Base-by-base conservation (phyloP, 768 basidiomycete species). In the Crepidotus variabilis region DNA sequence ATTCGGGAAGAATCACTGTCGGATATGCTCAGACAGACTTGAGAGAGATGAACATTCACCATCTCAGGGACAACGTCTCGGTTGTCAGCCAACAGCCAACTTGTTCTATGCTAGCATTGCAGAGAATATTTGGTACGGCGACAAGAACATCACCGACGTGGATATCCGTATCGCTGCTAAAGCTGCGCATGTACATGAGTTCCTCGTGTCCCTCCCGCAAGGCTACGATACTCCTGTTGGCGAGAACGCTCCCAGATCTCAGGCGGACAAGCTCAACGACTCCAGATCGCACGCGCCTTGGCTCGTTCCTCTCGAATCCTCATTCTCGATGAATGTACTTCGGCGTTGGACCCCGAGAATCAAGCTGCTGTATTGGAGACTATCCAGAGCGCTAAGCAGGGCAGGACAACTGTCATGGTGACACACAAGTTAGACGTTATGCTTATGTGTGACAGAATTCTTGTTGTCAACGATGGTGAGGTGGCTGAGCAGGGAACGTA, bases 321-420 rank as follows among this genome's bases (percentile, higher is more conserved):
- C 46, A 85, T 98, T 35, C 75, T 98, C 54, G 96, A 98, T 67
- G 96, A 98, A 67, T 97, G 94, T 67, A 98, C 96, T n/a, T 87
- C 85, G 45, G 92, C 95, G 5, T 73, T 98, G 57, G 95, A 98
- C 67, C 76, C 82, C 1, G 83, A 84, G 63, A 98, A 96, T 71
- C 89, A 94, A 72, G 78, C 81, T 1, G 86, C 82, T 14, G 88
- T 98, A 14, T 71, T 98, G 64, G 86, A 92, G 54, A 87, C 92
- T 7, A 85, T 95, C 50, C 74, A 75, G n/a, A 48, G n/a, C 11
- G 84, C 85, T 55, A 84, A 83, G 72, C 69, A 77, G 16, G 83
- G 84, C 21, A 76, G 86, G 54, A 96, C 94, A 59, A 93, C 91
- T 55, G 70, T 98, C 60, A 88, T 98, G 81, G 85, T 98, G 61